Evolutionary conservation across 2,329 filamentous ascomycete genomes (phyloP), one percentile per base, ranked within the genome.

Genomic region (Hypoxylon sp.): DNA sequence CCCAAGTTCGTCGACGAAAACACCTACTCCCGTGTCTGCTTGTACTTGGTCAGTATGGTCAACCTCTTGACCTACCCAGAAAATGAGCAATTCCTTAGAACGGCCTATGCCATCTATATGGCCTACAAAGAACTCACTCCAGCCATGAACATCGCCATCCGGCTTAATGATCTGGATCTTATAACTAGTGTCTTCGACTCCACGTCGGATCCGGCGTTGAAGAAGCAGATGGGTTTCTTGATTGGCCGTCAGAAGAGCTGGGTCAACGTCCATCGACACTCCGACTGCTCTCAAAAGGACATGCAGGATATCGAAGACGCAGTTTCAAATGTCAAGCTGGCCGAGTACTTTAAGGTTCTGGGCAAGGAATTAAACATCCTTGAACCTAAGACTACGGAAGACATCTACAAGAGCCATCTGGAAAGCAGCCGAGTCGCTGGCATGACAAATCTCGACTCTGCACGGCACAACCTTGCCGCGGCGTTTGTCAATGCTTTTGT

Each of bases 21-120:
- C 82, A 98, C 95, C 27, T 99, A 97, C 80, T 86, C 92, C 58
- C 87, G 96, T 77, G 96, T 98, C 62, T 98, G 96, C 79, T 84
- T 99, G 74, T 99, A 99, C 84, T 97, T 99, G 91, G 94, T 97
- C 75, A 97, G 94, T 85, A 98, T 98, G 93, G 96, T 99, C 74
- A 97, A 96, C 78, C 89, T 99, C 20, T 90, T 99, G 80, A 98
- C 96, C 60, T 98, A 97, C 78, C 96, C 96, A 48, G 96, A 99
- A 82, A 98, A 99, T 81, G 93, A 98, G 79, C 91, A 93, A 76
- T 98, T 99, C 82, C 90, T 99, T 67, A 91, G 90, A 72, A 97
- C 95, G 6, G 95, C 95, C 53, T 96, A 98, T 83, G 88, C 91
- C 71, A 97, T 99, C 78, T 99, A 99, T 83, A 91, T 94, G 75